These are phyloP conservation scores for Diversispora eburnea DNA, from an alignment of 192 early-diverging fungal species.

Conservation along the genomic window DNA sequence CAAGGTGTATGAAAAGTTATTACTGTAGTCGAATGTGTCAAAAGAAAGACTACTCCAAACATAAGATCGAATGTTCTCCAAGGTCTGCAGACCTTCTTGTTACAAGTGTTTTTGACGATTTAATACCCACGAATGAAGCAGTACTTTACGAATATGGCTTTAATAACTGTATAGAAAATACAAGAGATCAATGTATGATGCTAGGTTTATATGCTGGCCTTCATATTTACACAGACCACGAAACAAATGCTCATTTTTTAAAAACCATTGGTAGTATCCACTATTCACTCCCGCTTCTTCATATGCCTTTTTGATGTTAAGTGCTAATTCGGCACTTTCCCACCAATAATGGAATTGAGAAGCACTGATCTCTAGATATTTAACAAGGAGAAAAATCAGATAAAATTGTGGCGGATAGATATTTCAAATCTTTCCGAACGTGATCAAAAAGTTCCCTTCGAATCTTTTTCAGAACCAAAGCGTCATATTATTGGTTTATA, in stretches of 20 bases:
- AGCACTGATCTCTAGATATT: no score
- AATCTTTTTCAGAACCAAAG: conserved; percentile 7
- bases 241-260: no score
- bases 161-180: not conserved
- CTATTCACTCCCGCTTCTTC: no score
- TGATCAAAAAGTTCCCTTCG: not conserved
- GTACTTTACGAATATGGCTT: conserved; percentile 9
- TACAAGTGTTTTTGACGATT: not conserved
- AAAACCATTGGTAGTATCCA: no score
- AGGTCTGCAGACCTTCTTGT: conserved; percentile 7
- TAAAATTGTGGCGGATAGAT: not conserved
- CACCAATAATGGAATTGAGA: no score
- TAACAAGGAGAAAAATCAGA: not conserved
- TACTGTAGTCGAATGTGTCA: not conserved
- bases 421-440: not conserved
- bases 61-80: not conserved
- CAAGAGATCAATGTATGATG: not conserved
- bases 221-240: no score
- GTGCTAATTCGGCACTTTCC: no score
- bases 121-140: not conserved
- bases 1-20: not conserved
- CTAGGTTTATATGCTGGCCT: not conserved
- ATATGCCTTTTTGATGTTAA: no score
- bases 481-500: not conserved
- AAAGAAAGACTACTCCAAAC: not conserved